phyloP scores from a whole-genome alignment of 495 filamentous ascomycete species.

The Talaromyces liani region DNA sequence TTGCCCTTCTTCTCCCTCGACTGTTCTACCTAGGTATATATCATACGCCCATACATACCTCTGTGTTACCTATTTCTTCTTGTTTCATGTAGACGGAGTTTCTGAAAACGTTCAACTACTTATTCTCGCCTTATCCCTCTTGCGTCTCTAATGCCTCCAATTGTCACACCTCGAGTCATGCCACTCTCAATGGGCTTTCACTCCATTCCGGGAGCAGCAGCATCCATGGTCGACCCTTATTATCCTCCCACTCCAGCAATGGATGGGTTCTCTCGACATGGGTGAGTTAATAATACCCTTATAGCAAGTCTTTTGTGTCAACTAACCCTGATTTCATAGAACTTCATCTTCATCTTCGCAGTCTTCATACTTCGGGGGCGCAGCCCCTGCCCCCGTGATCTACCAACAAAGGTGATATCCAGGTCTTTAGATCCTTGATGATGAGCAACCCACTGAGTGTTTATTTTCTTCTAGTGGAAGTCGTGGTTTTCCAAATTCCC shows the following conservation, averaged over 20 bases:
- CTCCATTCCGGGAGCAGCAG: conserved; percentile 26
- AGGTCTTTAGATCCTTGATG: conserved; percentile 9
- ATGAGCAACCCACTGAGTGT: conserved; percentile 10
- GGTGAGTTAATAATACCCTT: conserved; percentile 23
- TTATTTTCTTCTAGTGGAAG: conserved; percentile 19
- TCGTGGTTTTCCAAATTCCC: conserved; percentile 26
- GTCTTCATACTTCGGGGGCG: conserved; percentile 23
- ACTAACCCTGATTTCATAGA: conserved; percentile 7
- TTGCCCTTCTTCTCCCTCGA: background rate
- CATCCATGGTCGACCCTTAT: conserved; percentile 25
- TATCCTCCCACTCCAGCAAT: conserved; percentile 27
- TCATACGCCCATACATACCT: background rate
- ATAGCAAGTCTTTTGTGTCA: conserved; percentile 9
- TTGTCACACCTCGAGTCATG: conserved; percentile 24
- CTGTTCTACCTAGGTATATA: background rate
- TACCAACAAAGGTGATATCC: conserved; percentile 38
- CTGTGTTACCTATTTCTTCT: background rate
- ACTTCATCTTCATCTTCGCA: conserved; percentile 23
- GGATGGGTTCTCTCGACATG: conserved; percentile 33
- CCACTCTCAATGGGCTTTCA: conserved; percentile 27
- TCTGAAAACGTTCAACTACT: background rate
- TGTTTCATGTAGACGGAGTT: background rate
- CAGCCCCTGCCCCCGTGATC: conserved; percentile 27
- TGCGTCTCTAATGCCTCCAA: conserved; percentile 24
- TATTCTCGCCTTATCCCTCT: background rate